Evolutionary conservation across 768 basidiomycete species (phyloP).

Genomic region (Agrocybe praecox): DNA sequence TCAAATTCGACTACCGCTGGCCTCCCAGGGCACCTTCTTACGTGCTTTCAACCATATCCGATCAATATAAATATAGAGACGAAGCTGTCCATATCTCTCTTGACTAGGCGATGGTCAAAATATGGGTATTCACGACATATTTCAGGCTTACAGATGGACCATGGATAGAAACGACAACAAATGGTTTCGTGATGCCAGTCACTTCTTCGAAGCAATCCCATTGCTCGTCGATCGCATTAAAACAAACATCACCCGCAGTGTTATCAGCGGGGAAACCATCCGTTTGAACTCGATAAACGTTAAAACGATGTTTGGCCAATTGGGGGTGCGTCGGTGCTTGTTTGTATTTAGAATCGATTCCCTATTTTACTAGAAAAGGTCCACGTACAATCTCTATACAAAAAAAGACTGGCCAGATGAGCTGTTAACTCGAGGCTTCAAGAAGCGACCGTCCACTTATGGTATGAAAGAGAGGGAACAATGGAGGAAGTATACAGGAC

Average conservation of each 20-base stretch:
- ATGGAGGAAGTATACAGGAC: background rate
- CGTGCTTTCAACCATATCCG: slow-evolving; percentile 30
- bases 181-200: slow-evolving; percentile 38
- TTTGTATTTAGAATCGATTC: no score
- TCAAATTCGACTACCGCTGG: slow-evolving; percentile 25
- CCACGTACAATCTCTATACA: no score
- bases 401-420: no score
- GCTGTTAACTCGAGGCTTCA: background rate
- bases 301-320: slow-evolving; percentile 28
- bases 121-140: slow-evolving; percentile 41
- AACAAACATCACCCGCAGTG: slow-evolving; percentile 35
- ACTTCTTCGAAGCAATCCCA: slow-evolving; percentile 36
- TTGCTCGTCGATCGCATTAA: slow-evolving; percentile 37
- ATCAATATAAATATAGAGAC: slow-evolving; percentile 34
- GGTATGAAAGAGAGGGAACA: background rate
- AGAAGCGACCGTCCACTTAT: background rate
- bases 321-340: no score
- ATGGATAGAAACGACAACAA: slow-evolving; percentile 32
- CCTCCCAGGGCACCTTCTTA: slow-evolving; percentile 29
- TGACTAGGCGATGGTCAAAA: slow-evolving; percentile 17
- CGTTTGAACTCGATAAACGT: slow-evolving; percentile 40
- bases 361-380: no score
- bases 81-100: slow-evolving; percentile 24
- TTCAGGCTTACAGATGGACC: slow-evolving; percentile 38
- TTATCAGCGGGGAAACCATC: slow-evolving; percentile 42